Conservation (phyloP, 2,329 filamentous ascomycete species). For the Aspergillus pseudoglaucus region DNA sequence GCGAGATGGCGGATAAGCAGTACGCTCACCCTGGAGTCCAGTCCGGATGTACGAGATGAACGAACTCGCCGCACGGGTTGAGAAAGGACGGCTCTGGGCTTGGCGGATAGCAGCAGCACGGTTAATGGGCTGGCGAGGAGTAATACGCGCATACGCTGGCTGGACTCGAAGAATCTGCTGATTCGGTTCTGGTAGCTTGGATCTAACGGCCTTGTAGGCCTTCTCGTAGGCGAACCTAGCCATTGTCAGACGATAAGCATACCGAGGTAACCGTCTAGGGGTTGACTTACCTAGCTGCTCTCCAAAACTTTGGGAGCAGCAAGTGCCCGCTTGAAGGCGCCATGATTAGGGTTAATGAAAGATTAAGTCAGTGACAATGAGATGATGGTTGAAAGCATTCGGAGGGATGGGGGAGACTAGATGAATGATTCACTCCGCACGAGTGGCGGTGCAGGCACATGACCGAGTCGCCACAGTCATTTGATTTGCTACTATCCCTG, state of each 20-base stretch:
- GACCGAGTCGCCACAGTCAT: constrained; percentile 12
- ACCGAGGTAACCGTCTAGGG: constrained; percentile 2
- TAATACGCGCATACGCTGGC: constrained; percentile 53
- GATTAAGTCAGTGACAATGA: constrained; percentile 4
- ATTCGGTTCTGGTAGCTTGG: constrained; percentile 36
- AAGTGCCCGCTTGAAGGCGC: constrained; percentile 44
- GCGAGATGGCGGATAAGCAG: constrained; percentile 51
- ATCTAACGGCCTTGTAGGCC: constrained; percentile 37
- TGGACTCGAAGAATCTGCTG: constrained; percentile 46
- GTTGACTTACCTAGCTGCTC: constrained; percentile 39
- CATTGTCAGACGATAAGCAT: constrained; percentile 18
- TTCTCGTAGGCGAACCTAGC: constrained; percentile 44
- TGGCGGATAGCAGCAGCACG: constrained; percentile 59
- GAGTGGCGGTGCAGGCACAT: constrained; percentile 20
- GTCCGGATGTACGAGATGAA: constrained; percentile 47
- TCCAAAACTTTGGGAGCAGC: constrained; percentile 45
- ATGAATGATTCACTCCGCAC: constrained; percentile 20
- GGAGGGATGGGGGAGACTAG: constrained; percentile 6
- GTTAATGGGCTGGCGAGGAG: constrained; percentile 54
- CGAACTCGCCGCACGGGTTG: constrained; percentile 43
- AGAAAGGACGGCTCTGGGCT: constrained; percentile 58
- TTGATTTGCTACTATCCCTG: neutral
- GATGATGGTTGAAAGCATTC: constrained; percentile 13
- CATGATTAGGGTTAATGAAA: constrained; percentile 28
- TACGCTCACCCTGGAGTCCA: constrained; percentile 41